phyloP scores from a whole-genome alignment of 768 basidiomycete species.

The Trametes sanguinea region DNA sequence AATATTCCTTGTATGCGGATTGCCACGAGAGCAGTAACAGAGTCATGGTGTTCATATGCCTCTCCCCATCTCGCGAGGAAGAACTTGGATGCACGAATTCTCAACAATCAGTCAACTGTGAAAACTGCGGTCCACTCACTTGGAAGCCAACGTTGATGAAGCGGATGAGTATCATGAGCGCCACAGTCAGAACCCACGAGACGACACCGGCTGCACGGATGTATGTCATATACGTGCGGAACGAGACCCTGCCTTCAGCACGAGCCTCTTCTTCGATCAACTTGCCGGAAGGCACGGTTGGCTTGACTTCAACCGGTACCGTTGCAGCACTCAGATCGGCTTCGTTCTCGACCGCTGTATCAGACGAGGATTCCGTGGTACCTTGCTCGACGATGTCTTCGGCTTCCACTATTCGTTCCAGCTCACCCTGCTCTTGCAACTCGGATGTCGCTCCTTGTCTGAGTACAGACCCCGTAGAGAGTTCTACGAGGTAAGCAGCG shows the following conservation, averaged over 20 bases:
- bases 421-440: constrained; percentile 44
- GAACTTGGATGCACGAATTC: constrained; percentile 41
- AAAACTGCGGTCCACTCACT: constrained; percentile 34
- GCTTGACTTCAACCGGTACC: neutral
- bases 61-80: constrained; percentile 72
- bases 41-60: constrained; percentile 50
- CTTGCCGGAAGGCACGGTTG: constrained; percentile 43
- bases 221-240: constrained; percentile 62
- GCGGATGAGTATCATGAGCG: constrained; percentile 55
- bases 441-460: constrained; percentile 54
- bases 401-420: constrained; percentile 47
- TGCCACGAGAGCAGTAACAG: neutral
- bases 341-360: constrained; percentile 35
- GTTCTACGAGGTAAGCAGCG: constrained; percentile 67
- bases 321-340: constrained; percentile 31
- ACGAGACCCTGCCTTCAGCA: constrained; percentile 65
- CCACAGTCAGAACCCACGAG: constrained; percentile 55
- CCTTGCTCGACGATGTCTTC: constrained; percentile 28
- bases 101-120: too few relatives aligned
- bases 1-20: constrained; percentile 32
- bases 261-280: constrained; percentile 63
- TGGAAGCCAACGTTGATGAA: constrained; percentile 59
- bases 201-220: constrained; percentile 59
- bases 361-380: constrained; percentile 16
- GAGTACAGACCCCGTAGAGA: constrained; percentile 50